Evolutionary conservation across 1,139 yeast species (phyloP), one percentile per base, ranked within the genome.

Genomic region (Magnusiomyces ingens): DNA sequence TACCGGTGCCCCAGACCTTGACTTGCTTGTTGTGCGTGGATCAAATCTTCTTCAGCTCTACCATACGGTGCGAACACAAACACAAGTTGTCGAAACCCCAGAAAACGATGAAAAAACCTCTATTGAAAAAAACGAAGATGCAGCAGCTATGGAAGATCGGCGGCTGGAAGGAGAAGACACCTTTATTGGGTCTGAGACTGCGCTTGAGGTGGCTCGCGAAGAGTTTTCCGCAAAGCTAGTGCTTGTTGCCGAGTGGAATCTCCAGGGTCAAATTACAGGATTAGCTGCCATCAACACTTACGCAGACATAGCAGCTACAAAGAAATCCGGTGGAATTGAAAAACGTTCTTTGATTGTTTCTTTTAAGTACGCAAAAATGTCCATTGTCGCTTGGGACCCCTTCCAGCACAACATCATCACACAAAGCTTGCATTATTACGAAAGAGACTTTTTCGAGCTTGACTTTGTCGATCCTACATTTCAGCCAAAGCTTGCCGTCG

Each of bases 341-440:
- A 26, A 26, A 26, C 26, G 47, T 22, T 82, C 80, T 59, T 63
- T 93, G 44, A 68, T 85, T 3, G 74, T 93, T 1, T 74, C 90
- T 12, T 86, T 95, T 41, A 80, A 82, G 58, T 74, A 73, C 54
- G 96, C 97, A 22, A 91, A 91, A 67, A 67, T 89, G 52, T 85
- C 95, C 1, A 71, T 91, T 43, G 71, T 93, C 29, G 76, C 77
- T 57, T 93, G 96, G 90, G 85, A 89, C 64, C 71, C 71, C 11
- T 69, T 65, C 8, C 67, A 65, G 15, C 75, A 80, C 57, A 63
- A 77, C 0, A 75, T 93, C 13, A 73, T 78, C 18, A 89, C 97
- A 0, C 77, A 82, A 2, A 87, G 96, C 51, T 74, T 93, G 54
- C 99, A 93, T 69, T 89, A 80, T 67, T 93, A 91, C 67, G 98